Conservation (phyloP, 768 basidiomycete species). For the Rossbeevera mucosa region DNA sequence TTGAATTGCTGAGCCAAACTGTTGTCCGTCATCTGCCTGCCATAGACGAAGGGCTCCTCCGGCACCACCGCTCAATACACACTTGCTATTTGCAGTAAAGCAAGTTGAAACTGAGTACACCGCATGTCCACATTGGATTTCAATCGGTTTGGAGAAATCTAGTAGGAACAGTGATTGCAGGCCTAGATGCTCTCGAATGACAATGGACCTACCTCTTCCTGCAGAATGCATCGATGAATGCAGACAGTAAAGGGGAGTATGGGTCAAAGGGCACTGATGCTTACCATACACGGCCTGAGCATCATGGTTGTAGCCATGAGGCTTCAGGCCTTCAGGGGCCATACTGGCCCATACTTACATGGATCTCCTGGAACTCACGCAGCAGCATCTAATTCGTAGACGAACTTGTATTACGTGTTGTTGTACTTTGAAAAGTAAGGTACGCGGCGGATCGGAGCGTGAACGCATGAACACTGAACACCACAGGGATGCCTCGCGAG, state of each 20-base stretch:
- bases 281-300: too few relatives aligned
- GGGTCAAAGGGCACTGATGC: background rate
- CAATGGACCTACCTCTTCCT: background rate
- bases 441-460: background rate
- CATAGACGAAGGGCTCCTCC: conserved; percentile 2
- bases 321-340: too few relatives aligned
- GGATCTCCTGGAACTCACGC: too few relatives aligned
- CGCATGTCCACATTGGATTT: background rate
- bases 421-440: background rate
- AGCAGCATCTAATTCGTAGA: too few relatives aligned
- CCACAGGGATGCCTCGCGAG: conserved; percentile 44
- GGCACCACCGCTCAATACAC: background rate
- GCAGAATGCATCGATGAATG: background rate
- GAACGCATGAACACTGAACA: background rate
- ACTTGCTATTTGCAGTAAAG: background rate
- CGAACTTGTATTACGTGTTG: background rate
- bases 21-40: background rate
- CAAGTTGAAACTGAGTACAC: background rate
- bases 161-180: background rate
- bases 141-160: background rate
- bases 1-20: background rate
- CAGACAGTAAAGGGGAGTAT: background rate
- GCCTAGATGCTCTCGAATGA: background rate
- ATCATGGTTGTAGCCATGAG: too few relatives aligned
- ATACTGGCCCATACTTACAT: too few relatives aligned